Evolutionary conservation across 805 yeast genomes (phyloP).

Genomic region (Blastobotrys parvus): DNA sequence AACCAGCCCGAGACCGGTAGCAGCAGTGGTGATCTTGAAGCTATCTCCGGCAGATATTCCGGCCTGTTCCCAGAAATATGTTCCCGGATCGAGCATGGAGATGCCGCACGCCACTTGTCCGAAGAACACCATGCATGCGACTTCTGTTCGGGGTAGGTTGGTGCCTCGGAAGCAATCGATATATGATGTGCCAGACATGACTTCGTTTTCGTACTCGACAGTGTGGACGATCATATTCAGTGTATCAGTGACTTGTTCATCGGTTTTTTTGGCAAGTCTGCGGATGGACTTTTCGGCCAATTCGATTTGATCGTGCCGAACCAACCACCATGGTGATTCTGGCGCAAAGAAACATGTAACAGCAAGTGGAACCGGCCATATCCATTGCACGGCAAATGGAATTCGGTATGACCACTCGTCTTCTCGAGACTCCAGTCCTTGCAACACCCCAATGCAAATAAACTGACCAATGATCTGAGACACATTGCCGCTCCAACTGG

Average conservation of each 20-base stretch:
- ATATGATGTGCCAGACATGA: constrained; percentile 14
- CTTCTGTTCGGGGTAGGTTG: constrained; percentile 43
- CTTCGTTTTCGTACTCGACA: constrained; percentile 25
- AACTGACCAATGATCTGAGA: constrained; percentile 55
- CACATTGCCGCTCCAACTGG: constrained; percentile 41
- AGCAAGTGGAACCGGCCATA: constrained; percentile 42
- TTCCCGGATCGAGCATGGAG: constrained; percentile 21
- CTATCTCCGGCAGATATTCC: constrained; percentile 22
- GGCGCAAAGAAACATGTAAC: constrained; percentile 32
- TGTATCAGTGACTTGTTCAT: not conserved
- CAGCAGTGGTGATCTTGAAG: constrained; percentile 39
- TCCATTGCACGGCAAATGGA: constrained; percentile 55
- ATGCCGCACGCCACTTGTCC: constrained; percentile 38
- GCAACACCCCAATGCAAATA: constrained; percentile 43
- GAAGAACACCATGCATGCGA: constrained; percentile 36
- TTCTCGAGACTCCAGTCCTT: constrained; percentile 23
- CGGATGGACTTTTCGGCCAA: constrained; percentile 37
- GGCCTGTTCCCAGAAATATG: constrained; percentile 42
- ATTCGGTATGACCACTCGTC: constrained; percentile 38
- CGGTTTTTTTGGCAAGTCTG: constrained; percentile 26
- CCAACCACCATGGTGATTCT: constrained; percentile 53
- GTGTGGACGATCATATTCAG: constrained; percentile 35
- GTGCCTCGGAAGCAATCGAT: constrained; percentile 41
- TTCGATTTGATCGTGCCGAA: constrained; percentile 32
- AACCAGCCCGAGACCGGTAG: constrained; percentile 36